Evolutionary conservation across 1,284 basidiomycete species (phyloP).

Genomic region (Papiliotrema flavescens): DNA sequence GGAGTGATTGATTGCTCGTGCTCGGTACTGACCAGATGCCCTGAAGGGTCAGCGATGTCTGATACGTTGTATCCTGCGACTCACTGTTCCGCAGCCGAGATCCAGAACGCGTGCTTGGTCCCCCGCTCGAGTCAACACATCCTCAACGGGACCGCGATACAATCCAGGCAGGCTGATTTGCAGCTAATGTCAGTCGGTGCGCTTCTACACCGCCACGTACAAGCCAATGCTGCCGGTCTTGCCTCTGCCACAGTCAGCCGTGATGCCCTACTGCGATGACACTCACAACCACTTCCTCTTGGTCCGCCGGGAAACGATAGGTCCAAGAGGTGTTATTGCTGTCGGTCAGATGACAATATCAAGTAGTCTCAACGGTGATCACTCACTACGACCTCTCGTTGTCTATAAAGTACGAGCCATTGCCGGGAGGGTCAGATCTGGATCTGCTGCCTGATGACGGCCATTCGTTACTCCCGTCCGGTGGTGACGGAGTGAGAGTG

Average conservation of each 20-base stretch:
- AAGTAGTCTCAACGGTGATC: not conserved
- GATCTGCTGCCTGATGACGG: too few species aligned
- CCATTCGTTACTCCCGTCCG: too few species aligned
- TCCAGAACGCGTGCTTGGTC: too few species aligned
- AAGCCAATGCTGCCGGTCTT: conserved; percentile 16
- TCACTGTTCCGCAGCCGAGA: too few species aligned
- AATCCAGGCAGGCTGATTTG: conserved; percentile 9
- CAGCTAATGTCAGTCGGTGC: not conserved
- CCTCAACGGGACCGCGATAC: conserved; percentile 17
- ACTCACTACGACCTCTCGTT: conserved; percentile 6
- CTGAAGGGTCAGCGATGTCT: too few species aligned
- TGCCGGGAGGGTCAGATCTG: not conserved
- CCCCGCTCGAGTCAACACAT: conserved; percentile 6
- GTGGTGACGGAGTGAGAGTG: too few species aligned
- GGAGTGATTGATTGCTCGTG: not conserved
- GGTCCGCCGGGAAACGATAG: conserved; percentile 20
- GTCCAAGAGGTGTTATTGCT: conserved; percentile 15
- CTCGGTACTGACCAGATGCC: too few species aligned
- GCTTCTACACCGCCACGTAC: conserved; percentile 4
- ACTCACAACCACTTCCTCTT: conserved; percentile 18
- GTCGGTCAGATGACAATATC: not conserved
- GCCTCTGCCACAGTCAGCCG: conserved; percentile 7
- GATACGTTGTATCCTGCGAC: too few species aligned
- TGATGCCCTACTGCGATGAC: not conserved
- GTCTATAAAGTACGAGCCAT: not conserved